Evolutionary conservation across 495 filamentous ascomycete genomes (phyloP).

Genomic region (Trichoderma asperelloides): DNA sequence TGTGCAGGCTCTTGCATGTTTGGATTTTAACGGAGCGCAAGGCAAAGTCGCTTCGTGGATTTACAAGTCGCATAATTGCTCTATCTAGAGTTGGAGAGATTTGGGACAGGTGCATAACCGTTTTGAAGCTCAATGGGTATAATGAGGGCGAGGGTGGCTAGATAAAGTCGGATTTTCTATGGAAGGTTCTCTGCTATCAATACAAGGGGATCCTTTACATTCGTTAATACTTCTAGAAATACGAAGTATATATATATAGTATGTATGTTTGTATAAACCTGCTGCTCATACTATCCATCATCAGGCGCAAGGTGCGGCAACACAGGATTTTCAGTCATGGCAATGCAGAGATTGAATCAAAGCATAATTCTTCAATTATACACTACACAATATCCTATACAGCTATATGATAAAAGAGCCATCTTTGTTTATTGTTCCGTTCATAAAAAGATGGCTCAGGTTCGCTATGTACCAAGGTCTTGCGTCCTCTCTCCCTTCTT

Average conservation of each 20-base stretch:
- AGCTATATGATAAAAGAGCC: conserved; percentile 1
- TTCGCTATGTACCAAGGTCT: conserved; percentile 1
- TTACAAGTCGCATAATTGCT: background rate
- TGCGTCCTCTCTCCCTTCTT: background rate
- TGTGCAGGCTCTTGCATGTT: background rate
- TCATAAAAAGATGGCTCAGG: conserved; percentile 1
- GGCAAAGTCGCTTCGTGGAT: background rate
- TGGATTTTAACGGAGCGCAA: too few species aligned
- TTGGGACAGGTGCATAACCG: too few species aligned
- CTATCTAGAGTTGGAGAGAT: too few species aligned
- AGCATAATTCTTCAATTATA: conserved; percentile 2
- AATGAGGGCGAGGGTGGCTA: too few species aligned
- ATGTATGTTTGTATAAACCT: too few species aligned
- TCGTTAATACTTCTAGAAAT: background rate
- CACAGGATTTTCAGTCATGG: background rate
- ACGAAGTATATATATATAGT: too few species aligned
- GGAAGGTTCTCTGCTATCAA: background rate
- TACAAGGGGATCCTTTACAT: background rate
- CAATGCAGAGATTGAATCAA: background rate
- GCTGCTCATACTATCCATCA: too few species aligned
- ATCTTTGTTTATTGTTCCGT: background rate
- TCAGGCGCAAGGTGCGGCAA: background rate
- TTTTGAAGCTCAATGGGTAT: background rate
- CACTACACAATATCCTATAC: conserved; percentile 6
- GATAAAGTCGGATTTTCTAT: background rate